Conservation (phyloP, 768 basidiomycete species). For the Trametes meyenii region DNA sequence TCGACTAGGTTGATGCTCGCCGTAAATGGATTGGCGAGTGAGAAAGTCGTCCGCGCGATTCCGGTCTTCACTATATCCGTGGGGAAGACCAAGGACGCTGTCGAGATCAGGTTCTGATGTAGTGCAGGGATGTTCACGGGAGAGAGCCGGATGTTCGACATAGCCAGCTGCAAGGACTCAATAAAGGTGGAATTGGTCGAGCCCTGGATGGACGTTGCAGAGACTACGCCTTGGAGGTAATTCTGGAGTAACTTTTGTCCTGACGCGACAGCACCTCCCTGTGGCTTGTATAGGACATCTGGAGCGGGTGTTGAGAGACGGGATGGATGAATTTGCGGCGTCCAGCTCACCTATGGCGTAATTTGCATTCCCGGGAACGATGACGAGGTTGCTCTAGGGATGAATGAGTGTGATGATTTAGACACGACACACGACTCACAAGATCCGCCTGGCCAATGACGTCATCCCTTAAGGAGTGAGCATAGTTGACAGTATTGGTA, state of each 20-base stretch:
- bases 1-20: slow-evolving; percentile 67
- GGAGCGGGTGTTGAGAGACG: not conserved
- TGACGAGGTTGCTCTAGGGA: slow-evolving; percentile 52
- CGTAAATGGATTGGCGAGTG: slow-evolving; percentile 69
- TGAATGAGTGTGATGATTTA: not conserved
- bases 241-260: slow-evolving; percentile 63
- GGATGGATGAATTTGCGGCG: not conserved
- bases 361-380: slow-evolving; percentile 57
- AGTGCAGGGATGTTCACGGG: slow-evolving; percentile 68
- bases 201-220: slow-evolving; percentile 58
- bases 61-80: slow-evolving; percentile 62
- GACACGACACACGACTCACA: slow-evolving; percentile 35
- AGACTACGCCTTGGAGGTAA: slow-evolving; percentile 66
- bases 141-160: slow-evolving; percentile 60
- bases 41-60: slow-evolving; percentile 59
- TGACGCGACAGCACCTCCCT: slow-evolving; percentile 53
- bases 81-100: slow-evolving; percentile 61
- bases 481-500: too few relatives aligned
- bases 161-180: slow-evolving; percentile 58
- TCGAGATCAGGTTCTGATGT: slow-evolving; percentile 60
- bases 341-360: slow-evolving; percentile 54
- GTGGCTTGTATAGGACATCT: slow-evolving; percentile 66
- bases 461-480: slow-evolving; percentile 35
- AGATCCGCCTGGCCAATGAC: slow-evolving; percentile 62
- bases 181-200: slow-evolving; percentile 58